Conservation (phyloP, 371 early-diverging fungal species). For the Mortierella sp. region DNA sequence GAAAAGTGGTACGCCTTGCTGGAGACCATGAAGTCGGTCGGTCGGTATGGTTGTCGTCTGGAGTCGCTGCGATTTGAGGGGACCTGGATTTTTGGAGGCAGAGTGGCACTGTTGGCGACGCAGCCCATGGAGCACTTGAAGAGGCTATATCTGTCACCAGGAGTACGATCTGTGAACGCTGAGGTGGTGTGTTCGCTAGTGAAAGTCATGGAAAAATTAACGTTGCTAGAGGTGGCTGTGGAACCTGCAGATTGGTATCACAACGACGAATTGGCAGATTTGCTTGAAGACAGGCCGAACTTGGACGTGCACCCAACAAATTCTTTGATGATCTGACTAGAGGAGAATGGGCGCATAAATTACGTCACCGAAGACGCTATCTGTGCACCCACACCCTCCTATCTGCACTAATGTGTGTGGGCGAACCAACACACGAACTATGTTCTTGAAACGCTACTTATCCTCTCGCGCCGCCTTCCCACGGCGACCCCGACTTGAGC, state of each 20-base stretch:
- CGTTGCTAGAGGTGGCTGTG: neutral
- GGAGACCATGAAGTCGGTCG: neutral
- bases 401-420: neutral
- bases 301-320: neutral
- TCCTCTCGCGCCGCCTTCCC: neutral
- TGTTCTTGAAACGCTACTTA: neutral
- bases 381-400: too few species aligned
- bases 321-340: too few species aligned
- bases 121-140: neutral
- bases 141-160: neutral
- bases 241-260: neutral
- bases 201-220: neutral
- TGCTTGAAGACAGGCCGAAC: neutral
- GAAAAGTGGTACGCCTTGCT: constrained; percentile 5
- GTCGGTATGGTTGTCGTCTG: neutral
- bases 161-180: neutral
- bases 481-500: neutral
- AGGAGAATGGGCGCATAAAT: too few species aligned
- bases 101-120: neutral
- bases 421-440: neutral
- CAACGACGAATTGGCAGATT: neutral
- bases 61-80: constrained; percentile 11
- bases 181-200: neutral
- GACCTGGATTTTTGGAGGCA: constrained; percentile 11
- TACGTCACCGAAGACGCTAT: too few species aligned